phyloP scores from a whole-genome alignment of 1,284 basidiomycete species.

The Vanrija sp. region DNA sequence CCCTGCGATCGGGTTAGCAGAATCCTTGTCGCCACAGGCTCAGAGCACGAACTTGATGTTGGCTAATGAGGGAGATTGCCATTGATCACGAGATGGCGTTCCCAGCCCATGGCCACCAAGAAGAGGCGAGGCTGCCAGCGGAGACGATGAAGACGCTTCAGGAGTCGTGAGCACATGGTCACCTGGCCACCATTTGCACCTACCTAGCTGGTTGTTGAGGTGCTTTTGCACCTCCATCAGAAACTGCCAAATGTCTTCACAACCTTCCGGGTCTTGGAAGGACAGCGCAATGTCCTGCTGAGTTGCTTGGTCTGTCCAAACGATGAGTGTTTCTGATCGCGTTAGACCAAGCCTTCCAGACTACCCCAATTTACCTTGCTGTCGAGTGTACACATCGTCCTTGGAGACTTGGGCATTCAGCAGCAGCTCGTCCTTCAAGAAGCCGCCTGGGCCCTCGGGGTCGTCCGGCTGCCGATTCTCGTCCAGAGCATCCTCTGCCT shows the following conservation, averaged over 20 bases:
- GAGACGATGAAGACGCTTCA: slow-evolving; percentile 42
- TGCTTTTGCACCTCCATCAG: slow-evolving; percentile 83
- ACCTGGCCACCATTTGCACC: slow-evolving; percentile 1
- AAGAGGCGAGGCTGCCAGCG: slow-evolving; percentile 34
- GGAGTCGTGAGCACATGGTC: slow-evolving; percentile 12
- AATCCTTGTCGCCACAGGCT: too few species aligned
- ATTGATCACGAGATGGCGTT: slow-evolving; percentile 12
- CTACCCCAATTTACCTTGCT: slow-evolving; percentile 65
- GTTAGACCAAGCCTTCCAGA: neutral
- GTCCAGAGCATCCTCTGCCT: slow-evolving; percentile 64
- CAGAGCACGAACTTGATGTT: slow-evolving; percentile 35
- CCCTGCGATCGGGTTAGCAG: slow-evolving; percentile 21
- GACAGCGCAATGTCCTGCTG: slow-evolving; percentile 93
- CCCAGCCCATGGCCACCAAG: slow-evolving; percentile 17
- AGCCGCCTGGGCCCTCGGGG: slow-evolving; percentile 38
- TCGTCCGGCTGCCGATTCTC: slow-evolving; percentile 53
- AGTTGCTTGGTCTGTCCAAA: slow-evolving; percentile 90
- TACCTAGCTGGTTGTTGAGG: slow-evolving; percentile 34
- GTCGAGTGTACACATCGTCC: slow-evolving; percentile 83
- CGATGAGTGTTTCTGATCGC: slow-evolving; percentile 85
- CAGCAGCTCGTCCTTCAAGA: slow-evolving; percentile 41
- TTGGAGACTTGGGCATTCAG: slow-evolving; percentile 44
- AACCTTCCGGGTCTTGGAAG: slow-evolving; percentile 95
- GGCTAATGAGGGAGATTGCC: slow-evolving; percentile 37
- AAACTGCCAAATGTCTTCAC: slow-evolving; percentile 95